Percentiles rank a stretch among this genome's conserved stretches.
These are phyloP conservation scores for Aspergillus kassunensis DNA, from an alignment of 495 filamentous ascomycete species.

Conservation along the genomic window DNA sequence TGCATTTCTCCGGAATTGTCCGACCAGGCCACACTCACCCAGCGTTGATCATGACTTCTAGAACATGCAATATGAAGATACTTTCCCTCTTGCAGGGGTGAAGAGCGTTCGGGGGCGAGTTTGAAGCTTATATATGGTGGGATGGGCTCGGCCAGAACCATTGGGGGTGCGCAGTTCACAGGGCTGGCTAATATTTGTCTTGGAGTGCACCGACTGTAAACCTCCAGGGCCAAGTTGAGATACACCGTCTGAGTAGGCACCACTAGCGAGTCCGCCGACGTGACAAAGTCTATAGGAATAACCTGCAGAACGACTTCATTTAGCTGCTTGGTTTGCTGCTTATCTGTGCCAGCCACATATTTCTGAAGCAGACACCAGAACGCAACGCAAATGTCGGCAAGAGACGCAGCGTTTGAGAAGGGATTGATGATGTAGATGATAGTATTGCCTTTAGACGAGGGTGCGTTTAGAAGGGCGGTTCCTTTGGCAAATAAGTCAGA, in stretches of 20 bases:
- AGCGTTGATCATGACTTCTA: slow-evolving; percentile 74
- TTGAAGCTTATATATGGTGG: slow-evolving; percentile 78
- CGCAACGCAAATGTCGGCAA: slow-evolving; percentile 73
- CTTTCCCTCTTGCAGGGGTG: slow-evolving; percentile 76
- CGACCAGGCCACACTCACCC: slow-evolving; percentile 90
- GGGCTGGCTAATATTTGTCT: slow-evolving; percentile 39
- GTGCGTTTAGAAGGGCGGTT: slow-evolving; percentile 38
- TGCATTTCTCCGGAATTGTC: slow-evolving; percentile 77
- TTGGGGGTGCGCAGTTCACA: slow-evolving; percentile 58
- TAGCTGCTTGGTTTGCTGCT: slow-evolving; percentile 45
- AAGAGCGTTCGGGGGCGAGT: slow-evolving; percentile 50
- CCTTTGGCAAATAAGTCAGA: slow-evolving; percentile 29
- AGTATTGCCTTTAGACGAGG: slow-evolving; percentile 55
- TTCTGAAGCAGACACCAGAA: slow-evolving; percentile 72
- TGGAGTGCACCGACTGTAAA: slow-evolving; percentile 77
- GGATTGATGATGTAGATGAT: slow-evolving; percentile 88
- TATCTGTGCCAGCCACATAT: slow-evolving; percentile 51
- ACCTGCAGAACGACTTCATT: slow-evolving; percentile 82
- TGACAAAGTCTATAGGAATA: slow-evolving; percentile 67
- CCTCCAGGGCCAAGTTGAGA: slow-evolving; percentile 68
- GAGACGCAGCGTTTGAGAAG: slow-evolving; percentile 56
- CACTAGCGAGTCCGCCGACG: slow-evolving; percentile 59
- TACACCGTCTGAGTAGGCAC: slow-evolving; percentile 66
- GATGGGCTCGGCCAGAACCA: slow-evolving; percentile 68
- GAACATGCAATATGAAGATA: slow-evolving; percentile 86